These are phyloP conservation scores for Botryotinia calthae DNA, from an alignment of 2,329 filamentous ascomycete genomes.

Conservation along the genomic window DNA sequence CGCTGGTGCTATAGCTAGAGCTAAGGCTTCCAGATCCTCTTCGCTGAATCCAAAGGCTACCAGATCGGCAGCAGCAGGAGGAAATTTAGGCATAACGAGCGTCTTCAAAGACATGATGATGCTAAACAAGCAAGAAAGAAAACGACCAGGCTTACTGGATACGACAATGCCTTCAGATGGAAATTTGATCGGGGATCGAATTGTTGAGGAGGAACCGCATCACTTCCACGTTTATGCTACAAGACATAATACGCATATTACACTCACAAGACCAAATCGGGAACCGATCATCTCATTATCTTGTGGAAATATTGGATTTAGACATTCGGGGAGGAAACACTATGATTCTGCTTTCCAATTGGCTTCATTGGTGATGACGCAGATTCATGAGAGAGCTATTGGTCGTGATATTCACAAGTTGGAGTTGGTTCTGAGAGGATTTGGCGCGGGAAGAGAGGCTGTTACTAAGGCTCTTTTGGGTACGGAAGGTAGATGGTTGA, in stretches of 20 bases:
- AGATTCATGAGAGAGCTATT: conserved; percentile 79
- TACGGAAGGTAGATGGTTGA: conserved; percentile 73
- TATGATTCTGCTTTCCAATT: conserved; percentile 95
- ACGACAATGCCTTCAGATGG: conserved; percentile 18
- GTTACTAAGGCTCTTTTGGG: conserved; percentile 87
- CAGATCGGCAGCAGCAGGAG: background rate
- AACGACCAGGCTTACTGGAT: background rate
- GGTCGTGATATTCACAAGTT: conserved; percentile 71
- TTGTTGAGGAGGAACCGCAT: conserved; percentile 59
- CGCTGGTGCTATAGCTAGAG: background rate
- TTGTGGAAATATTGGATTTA: conserved; percentile 88
- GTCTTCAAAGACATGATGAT: conserved; percentile 4
- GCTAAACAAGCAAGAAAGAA: background rate
- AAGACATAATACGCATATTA: conserved; percentile 95
- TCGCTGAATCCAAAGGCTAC: conserved; percentile 18
- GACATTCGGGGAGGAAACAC: conserved; percentile 71
- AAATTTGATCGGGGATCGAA: conserved; percentile 29
- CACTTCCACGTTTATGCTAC: conserved; percentile 84
- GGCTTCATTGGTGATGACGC: conserved; percentile 75
- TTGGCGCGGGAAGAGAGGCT: conserved; percentile 83
- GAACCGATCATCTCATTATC: conserved; percentile 77
- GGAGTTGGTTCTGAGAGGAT: conserved; percentile 81
- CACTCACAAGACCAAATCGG: conserved; percentile 77
- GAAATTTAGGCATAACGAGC: background rate
- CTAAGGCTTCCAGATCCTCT: background rate